These are phyloP conservation scores for Pyricularia grisea DNA, from an alignment of 2,329 filamentous ascomycete genomes.

Conservation along the genomic window DNA sequence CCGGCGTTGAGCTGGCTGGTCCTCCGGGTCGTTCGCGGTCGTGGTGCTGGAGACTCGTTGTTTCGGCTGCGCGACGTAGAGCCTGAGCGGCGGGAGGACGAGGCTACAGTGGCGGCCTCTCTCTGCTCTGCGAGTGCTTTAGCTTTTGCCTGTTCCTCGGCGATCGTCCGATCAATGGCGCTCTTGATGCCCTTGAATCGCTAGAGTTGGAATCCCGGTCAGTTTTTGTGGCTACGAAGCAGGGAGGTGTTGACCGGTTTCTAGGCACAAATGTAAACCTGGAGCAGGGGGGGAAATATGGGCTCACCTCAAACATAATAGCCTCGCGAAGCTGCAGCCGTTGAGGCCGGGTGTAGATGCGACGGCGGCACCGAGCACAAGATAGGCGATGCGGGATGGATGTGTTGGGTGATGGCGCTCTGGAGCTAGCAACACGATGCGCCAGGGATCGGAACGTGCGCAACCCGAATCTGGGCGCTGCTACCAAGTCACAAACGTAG, in stretches of 20 bases:
- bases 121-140: conserved; percentile 37
- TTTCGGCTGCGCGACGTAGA: conserved; percentile 29
- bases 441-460: background rate
- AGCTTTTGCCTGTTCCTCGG: conserved; percentile 83
- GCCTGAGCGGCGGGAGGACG: conserved; percentile 33
- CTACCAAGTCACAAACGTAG: background rate
- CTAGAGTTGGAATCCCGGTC: background rate
- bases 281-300: background rate
- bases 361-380: background rate
- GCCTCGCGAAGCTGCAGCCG: background rate
- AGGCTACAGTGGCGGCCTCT: conserved; percentile 25
- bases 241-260: background rate
- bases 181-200: conserved; percentile 62
- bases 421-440: background rate
- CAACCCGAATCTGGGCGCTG: background rate
- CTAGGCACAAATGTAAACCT: too few species aligned
- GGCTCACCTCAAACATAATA: conserved; percentile 4
- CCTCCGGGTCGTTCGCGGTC: conserved; percentile 31
- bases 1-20: conserved; percentile 23
- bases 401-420: background rate
- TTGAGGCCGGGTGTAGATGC: background rate
- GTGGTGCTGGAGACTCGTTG: conserved; percentile 22
- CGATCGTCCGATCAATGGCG: conserved; percentile 77
- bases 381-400: background rate
- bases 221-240: background rate